A percentile compares a stretch with the other conserved stretches of the same genome.
Evolutionary conservation across 352 stramenopile genomes (phyloP).

Genomic region (Phytophthora pluvialis): DNA sequence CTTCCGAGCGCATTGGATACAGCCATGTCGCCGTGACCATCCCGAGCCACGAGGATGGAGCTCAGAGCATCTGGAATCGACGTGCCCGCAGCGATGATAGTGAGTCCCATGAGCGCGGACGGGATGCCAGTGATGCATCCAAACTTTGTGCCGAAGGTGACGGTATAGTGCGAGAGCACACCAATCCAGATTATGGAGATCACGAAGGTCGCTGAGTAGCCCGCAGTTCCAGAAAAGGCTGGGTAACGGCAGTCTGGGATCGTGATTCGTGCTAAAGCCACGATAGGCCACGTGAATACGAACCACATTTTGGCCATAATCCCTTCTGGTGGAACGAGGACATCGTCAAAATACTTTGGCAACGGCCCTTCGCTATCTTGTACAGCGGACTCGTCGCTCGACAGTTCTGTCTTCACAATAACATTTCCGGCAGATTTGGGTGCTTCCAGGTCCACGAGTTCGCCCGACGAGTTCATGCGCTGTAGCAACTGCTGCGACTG

Average conservation of each 20-base stretch:
- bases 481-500: slow-evolving; percentile 54
- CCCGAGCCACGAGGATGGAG: slow-evolving; percentile 81
- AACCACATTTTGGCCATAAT: slow-evolving; percentile 63
- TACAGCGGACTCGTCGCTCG: slow-evolving; percentile 9
- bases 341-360: slow-evolving; percentile 66
- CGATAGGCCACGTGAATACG: slow-evolving; percentile 70
- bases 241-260: slow-evolving; percentile 79
- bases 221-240: slow-evolving; percentile 48
- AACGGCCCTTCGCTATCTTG: slow-evolving; percentile 39
- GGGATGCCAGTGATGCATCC: slow-evolving; percentile 74
- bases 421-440: slow-evolving; percentile 4
- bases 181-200: slow-evolving; percentile 79
- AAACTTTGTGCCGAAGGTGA: slow-evolving; percentile 66
- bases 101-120: slow-evolving; percentile 79
- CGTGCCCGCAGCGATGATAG: slow-evolving; percentile 79
- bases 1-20: slow-evolving; percentile 86
- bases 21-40: slow-evolving; percentile 81
- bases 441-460: slow-evolving; percentile 19
- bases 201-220: slow-evolving; percentile 64
- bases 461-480: slow-evolving; percentile 13
- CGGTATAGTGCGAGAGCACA: slow-evolving; percentile 74
- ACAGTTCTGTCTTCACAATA: slow-evolving; percentile 5
- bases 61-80: slow-evolving; percentile 84
- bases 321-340: slow-evolving; percentile 49
- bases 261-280: slow-evolving; percentile 66